These are phyloP conservation scores for Saccharomyces hybrid DNA, from an alignment of 1,139 yeast species.

Conservation along the genomic window DNA sequence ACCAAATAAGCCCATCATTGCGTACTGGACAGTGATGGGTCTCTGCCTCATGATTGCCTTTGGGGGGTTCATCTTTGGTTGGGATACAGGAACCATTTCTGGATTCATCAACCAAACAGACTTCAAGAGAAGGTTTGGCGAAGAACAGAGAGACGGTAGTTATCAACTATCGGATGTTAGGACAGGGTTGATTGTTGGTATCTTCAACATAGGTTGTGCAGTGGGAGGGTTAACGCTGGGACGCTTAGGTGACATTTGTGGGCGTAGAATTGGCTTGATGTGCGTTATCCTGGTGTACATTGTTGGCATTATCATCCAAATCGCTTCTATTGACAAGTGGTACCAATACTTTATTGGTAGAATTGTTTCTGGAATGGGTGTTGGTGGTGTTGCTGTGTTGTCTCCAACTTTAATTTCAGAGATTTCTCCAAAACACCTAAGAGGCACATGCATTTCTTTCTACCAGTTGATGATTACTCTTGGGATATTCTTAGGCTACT, in stretches of 20 bases:
- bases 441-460: constrained; percentile 56
- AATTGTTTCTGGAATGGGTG: constrained; percentile 44
- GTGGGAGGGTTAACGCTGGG: constrained; percentile 53
- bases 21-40: constrained; percentile 26
- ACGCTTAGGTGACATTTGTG: constrained; percentile 47
- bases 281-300: constrained; percentile 48
- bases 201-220: constrained; percentile 61
- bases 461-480: constrained; percentile 56
- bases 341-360: constrained; percentile 7
- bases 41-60: constrained; percentile 44
- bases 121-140: constrained; percentile 46
- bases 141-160: constrained; percentile 38
- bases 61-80: constrained; percentile 62
- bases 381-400: constrained; percentile 52
- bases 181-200: constrained; percentile 53
- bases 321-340: constrained; percentile 6
- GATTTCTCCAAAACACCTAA: constrained; percentile 54
- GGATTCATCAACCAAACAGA: constrained; percentile 55
- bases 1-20: constrained; percentile 41
- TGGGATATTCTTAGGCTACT: constrained; percentile 54
- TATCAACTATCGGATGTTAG: constrained; percentile 43
- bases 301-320: constrained; percentile 40
- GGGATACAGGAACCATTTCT: constrained; percentile 68
- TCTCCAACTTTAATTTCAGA: constrained; percentile 58
- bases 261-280: constrained; percentile 54